These are phyloP conservation scores for Globisporangium acanthophoron DNA, from an alignment of 352 stramenopile genomes.

Conservation along the genomic window DNA sequence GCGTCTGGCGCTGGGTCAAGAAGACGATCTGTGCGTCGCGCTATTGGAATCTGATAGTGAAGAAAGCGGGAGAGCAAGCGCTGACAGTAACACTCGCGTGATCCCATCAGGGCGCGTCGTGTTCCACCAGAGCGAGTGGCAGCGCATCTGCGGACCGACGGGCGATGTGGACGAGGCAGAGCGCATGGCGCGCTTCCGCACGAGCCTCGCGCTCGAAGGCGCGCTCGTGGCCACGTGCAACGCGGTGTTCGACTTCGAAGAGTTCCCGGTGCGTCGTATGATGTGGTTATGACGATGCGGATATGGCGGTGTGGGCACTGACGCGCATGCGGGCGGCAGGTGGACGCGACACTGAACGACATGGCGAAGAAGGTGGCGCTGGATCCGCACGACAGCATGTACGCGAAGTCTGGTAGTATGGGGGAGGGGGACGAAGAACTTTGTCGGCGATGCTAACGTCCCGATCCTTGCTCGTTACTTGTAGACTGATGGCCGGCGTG, in stretches of 20 bases:
- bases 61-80: too few species aligned
- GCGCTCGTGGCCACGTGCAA: slow-evolving; percentile 66
- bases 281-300: neutral
- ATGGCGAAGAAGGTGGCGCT: slow-evolving; percentile 50
- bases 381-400: slow-evolving; percentile 42
- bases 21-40: slow-evolving; percentile 19
- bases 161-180: slow-evolving; percentile 46
- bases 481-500: slow-evolving; percentile 61
- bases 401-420: slow-evolving; percentile 8
- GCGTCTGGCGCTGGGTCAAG: slow-evolving; percentile 71
- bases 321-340: slow-evolving; percentile 16
- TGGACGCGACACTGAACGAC: slow-evolving; percentile 47
- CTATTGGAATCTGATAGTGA: too few species aligned
- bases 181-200: slow-evolving; percentile 69
- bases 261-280: slow-evolving; percentile 40
- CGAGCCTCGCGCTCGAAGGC: slow-evolving; percentile 53
- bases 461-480: too few species aligned
- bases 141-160: slow-evolving; percentile 50
- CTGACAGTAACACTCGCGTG: neutral
- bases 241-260: slow-evolving; percentile 72
- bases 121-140: slow-evolving; percentile 66
- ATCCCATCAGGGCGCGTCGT: slow-evolving; percentile 37
- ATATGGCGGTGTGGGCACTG: neutral
- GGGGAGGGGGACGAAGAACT: too few species aligned
- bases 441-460: too few species aligned